These are phyloP conservation scores for Bipolaris oryzae DNA, from an alignment of 2,329 filamentous ascomycete genomes.

Conservation along the genomic window DNA sequence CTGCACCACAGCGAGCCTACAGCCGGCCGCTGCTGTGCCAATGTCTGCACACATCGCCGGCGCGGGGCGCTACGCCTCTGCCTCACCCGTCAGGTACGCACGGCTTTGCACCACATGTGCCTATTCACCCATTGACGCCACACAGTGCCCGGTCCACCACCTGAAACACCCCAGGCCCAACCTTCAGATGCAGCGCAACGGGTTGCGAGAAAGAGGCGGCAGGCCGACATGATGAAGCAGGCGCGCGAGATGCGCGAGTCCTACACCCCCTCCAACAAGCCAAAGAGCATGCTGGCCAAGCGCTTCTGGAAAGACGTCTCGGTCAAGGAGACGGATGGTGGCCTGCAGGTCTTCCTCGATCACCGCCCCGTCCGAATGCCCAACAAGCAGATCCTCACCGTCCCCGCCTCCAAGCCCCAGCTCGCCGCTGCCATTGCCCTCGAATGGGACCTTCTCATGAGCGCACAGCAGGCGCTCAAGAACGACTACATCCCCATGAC, in stretches of 20 bases:
- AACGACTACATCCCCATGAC: constrained; percentile 91
- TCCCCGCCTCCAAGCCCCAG: constrained; percentile 77
- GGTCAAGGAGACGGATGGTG: constrained; percentile 66
- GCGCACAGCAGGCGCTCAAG: constrained; percentile 81
- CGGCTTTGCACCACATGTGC: background rate
- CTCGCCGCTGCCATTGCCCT: constrained; percentile 85
- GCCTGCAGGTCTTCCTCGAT: constrained; percentile 75
- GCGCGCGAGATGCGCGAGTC: constrained; percentile 52
- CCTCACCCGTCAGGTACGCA: constrained; percentile 55
- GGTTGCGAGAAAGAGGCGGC: constrained; percentile 56
- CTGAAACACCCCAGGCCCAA: constrained; percentile 60
- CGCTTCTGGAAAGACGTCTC: constrained; percentile 89
- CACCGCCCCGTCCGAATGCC: constrained; percentile 76
- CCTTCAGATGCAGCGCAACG: constrained; percentile 56
- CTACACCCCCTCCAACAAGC: constrained; percentile 47
- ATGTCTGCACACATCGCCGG: constrained; percentile 51
- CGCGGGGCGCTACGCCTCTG: constrained; percentile 60
- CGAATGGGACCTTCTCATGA: constrained; percentile 89
- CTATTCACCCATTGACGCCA: constrained; percentile 4
- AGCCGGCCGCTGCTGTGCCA: constrained; percentile 35
- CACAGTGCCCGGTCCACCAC: constrained; percentile 63
- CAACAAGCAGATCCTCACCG: constrained; percentile 71
- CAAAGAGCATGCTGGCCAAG: constrained; percentile 62
- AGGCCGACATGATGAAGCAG: constrained; percentile 57
- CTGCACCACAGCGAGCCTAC: constrained; percentile 23